Conservation (phyloP, 768 basidiomycete genomes). For the Scleroderma citrinum region DNA sequence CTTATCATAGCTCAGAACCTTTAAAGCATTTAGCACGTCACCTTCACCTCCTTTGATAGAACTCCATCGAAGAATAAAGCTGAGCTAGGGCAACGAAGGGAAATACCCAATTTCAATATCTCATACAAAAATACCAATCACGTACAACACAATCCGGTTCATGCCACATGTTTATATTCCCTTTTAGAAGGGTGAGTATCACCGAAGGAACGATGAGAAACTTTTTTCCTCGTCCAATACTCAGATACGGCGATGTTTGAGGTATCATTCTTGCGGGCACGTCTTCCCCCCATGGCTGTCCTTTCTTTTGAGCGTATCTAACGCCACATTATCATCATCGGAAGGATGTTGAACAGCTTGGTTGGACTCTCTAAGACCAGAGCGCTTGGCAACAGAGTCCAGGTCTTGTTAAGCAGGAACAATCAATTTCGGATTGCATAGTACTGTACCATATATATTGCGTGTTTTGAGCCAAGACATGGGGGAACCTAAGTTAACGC, state of each 20-base stretch:
- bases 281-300: conserved; percentile 10
- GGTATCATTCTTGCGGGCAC: conserved; percentile 13
- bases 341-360: not conserved
- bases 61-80: not conserved
- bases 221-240: not conserved
- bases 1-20: no score
- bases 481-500: not conserved
- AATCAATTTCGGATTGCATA: conserved; percentile 72
- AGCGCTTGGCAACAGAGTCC: not conserved
- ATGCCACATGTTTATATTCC: not conserved
- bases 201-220: not conserved
- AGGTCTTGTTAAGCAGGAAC: not conserved
- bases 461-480: conserved; percentile 50
- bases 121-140: not conserved
- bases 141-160: not conserved
- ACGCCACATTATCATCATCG: not conserved
- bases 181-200: not conserved
- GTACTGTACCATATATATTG: conserved; percentile 70
- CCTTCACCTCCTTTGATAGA: not conserved
- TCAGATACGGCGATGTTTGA: not conserved
- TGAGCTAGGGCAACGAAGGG: not conserved
- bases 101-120: not conserved
- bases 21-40: no score
- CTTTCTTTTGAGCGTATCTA: not conserved
- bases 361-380: not conserved